Base-by-base conservation (phyloP, 2,329 filamentous ascomycete genomes). In the Neofusicoccum umdonicola region DNA sequence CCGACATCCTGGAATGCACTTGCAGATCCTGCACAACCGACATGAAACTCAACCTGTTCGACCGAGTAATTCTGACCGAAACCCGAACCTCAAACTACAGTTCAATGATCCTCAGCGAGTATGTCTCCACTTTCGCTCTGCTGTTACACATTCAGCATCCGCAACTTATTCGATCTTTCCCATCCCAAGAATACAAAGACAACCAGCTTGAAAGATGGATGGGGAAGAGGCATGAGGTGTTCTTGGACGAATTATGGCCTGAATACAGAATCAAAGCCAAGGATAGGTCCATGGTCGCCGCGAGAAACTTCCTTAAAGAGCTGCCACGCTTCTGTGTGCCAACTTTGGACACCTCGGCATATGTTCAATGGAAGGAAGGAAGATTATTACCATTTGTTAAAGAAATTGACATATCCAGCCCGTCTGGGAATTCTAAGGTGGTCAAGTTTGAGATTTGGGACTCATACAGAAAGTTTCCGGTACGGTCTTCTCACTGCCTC, bases 81-180 rank as follows among this genome's bases (percentile, higher is more conserved):
- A 39, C 12, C 12, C 12, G 22, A 22, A 22, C 22, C 22, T 22
- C 22, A 22, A 22, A 22, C 22, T 22, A 22, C 22, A 22, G 22
- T 22, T 37, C 34, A 61, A 12, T 9, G 35, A 12, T 12, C 8
- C 7, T 22, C 31, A 22, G 22, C 44, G 35, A 22, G 52, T 42
- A 19, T 61, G 61, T 22, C 37, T 45, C 4, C 22, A 41, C 63
- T 12, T 65, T 67, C 31, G 56, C 35, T 3, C 48, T 67, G 3
- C 39, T 67, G 8, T 51, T 60, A 17, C 57, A 48, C 37, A 48
- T 65, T 41, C 45, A 47, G 13, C 63, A 65, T 54, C 65, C 65
- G 3, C 15, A 61, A 8, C 50, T 66, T 39, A 65, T 67, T 22
- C 52, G 63, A n/a, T 62, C 57, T 15, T 67, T 67, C 17, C 27